These are phyloP conservation scores for Russula olivacea DNA, from an alignment of 768 basidiomycete species.

Conservation along the genomic window DNA sequence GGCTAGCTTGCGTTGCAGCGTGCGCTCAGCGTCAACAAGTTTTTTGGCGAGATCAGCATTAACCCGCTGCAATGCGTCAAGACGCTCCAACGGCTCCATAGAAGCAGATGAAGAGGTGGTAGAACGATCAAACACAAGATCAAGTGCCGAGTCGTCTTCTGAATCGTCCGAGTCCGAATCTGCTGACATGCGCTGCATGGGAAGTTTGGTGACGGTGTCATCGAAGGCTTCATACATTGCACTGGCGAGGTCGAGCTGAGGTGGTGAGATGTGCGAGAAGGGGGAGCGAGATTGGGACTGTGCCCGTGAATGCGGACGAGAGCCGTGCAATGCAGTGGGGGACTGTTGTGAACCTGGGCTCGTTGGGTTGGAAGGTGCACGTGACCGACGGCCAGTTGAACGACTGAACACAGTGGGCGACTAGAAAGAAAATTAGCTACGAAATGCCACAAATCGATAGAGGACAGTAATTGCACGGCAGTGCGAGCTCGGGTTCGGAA, in stretches of 20 bases:
- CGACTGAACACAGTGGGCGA: conserved; percentile 42
- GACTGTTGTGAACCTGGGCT: conserved; percentile 31
- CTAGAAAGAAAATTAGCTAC: conserved; percentile 36
- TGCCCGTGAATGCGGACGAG: conserved; percentile 63
- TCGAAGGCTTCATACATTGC: conserved; percentile 39
- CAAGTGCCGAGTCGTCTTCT: conserved; percentile 46
- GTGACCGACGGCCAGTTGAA: conserved; percentile 42
- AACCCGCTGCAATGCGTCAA: conserved; percentile 65
- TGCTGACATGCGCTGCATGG: conserved; percentile 47
- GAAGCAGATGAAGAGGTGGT: conserved; percentile 59
- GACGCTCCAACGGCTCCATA: conserved; percentile 62
- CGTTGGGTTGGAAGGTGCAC: conserved; percentile 69
- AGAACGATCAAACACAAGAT: conserved; percentile 56
- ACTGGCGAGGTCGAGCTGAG: conserved; percentile 37
- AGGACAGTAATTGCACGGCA: background rate
- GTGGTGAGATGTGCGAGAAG: conserved; percentile 37
- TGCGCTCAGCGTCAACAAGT: conserved; percentile 66
- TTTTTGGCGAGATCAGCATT: conserved; percentile 75
- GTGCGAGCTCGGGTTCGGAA: background rate
- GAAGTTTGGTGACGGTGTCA: conserved; percentile 47
- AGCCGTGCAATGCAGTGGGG: conserved; percentile 42
- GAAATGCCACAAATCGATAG: background rate
- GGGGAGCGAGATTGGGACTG: conserved; percentile 44
- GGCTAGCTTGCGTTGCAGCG: conserved; percentile 54
- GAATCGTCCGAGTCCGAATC: conserved; percentile 45